Percentiles rank a stretch among this genome's conserved stretches.
Evolutionary conservation across 208 protist genomes (phyloP).

Genomic region (Wallacemonas sp.): DNA sequence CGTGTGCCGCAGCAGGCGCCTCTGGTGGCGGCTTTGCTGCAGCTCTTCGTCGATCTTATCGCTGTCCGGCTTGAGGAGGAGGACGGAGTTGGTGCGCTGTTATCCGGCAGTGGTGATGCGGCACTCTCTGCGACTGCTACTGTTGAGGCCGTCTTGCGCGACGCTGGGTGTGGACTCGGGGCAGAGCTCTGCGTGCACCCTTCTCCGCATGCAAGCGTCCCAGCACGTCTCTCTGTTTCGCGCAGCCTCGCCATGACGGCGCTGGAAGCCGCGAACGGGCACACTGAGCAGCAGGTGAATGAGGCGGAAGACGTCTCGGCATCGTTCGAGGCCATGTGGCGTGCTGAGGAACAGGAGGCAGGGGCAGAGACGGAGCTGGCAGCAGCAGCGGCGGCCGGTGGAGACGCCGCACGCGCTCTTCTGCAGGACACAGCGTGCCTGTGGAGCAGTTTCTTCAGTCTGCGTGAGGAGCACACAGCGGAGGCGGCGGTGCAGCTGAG

Average conservation of each 20-base stretch:
- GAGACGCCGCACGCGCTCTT: not conserved
- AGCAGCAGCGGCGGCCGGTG: not conserved
- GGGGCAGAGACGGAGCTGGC: not conserved
- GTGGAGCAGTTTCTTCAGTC: not conserved
- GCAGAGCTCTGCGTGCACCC: not conserved
- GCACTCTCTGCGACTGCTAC: no score
- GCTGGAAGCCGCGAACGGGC: no score
- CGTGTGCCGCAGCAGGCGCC: constrained; percentile 11
- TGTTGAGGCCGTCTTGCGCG: no score
- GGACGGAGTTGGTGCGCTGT: no score
- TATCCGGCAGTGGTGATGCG: no score
- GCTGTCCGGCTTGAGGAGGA: constrained; percentile 12
- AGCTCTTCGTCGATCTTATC: constrained; percentile 38
- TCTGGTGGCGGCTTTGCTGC: constrained; percentile 22
- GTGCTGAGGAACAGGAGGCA: not conserved
- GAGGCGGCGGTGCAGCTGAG: not conserved
- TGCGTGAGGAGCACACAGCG: not conserved
- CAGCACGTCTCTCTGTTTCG: not conserved
- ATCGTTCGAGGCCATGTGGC: constrained; percentile 4
- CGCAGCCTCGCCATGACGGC: not conserved
- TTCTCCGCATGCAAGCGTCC: not conserved
- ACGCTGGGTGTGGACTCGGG: no score
- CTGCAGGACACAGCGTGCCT: not conserved
- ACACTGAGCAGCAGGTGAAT: not conserved
- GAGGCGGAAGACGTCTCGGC: not conserved